Evolutionary conservation across 1,284 basidiomycete genomes (phyloP).

Genomic region (Ustilago trichophora): DNA sequence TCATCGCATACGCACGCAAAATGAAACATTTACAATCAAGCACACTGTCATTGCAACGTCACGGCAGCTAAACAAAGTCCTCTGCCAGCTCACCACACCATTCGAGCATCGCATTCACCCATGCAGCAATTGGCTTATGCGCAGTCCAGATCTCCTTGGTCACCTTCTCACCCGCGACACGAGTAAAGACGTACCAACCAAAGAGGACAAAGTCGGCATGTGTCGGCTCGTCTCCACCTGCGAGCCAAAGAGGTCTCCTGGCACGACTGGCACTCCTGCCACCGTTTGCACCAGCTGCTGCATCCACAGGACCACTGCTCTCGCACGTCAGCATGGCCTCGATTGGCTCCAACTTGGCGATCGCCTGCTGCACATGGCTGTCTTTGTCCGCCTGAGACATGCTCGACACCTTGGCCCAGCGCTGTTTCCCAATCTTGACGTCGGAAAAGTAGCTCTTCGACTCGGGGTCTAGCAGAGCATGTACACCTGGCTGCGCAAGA

Average conservation of each 20-base stretch:
- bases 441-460: slow-evolving; percentile 50
- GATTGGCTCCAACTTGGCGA: slow-evolving; percentile 35
- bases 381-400: slow-evolving; percentile 23
- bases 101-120: slow-evolving; percentile 46
- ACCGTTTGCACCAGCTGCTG: too few species aligned
- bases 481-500: slow-evolving; percentile 29
- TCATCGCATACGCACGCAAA: neutral
- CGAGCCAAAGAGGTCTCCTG: slow-evolving; percentile 35
- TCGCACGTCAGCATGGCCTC: slow-evolving; percentile 39
- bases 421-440: slow-evolving; percentile 43
- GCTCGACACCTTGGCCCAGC: slow-evolving; percentile 29
- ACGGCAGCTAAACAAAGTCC: slow-evolving; percentile 35
- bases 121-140: slow-evolving; percentile 30
- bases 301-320: too few species aligned
- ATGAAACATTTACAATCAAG: too few species aligned
- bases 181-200: slow-evolving; percentile 49
- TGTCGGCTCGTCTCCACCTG: slow-evolving; percentile 45
- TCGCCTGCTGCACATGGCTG: slow-evolving; percentile 21
- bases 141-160: slow-evolving; percentile 45
- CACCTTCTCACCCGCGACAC: slow-evolving; percentile 31
- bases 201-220: slow-evolving; percentile 57
- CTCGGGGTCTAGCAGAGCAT: slow-evolving; percentile 41
- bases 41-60: too few species aligned
- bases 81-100: slow-evolving; percentile 44
- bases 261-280: slow-evolving; percentile 4